phyloP scores from a whole-genome alignment of 176 grass and related monocot species.

The Pontederia crassipes region DNA sequence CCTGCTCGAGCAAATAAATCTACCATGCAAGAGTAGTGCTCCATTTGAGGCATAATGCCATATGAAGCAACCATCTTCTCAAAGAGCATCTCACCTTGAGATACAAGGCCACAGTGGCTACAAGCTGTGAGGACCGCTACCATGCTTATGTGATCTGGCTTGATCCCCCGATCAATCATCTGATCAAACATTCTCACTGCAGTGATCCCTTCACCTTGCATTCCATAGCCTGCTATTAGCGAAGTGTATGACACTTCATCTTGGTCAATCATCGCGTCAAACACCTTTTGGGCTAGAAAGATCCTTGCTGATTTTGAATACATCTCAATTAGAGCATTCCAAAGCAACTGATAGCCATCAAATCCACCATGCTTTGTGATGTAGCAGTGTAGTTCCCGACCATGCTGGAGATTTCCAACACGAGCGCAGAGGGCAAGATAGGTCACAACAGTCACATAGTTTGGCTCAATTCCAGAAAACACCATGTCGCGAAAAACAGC shows the following conservation, averaged over 20 bases:
- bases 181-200: slow-evolving; percentile 32
- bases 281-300: slow-evolving; percentile 36
- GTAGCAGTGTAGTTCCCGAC: slow-evolving; percentile 48
- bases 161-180: slow-evolving; percentile 42
- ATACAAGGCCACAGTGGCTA: slow-evolving; percentile 55
- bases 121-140: slow-evolving; percentile 56
- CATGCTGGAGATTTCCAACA: slow-evolving; percentile 52
- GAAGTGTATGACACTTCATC: slow-evolving; percentile 60
- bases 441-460: slow-evolving; percentile 60
- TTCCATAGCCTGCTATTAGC: slow-evolving; percentile 49
- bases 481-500: slow-evolving; percentile 40
- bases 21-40: slow-evolving; percentile 35
- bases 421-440: slow-evolving; percentile 54
- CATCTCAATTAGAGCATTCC: slow-evolving; percentile 56
- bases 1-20: slow-evolving; percentile 49
- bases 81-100: slow-evolving; percentile 45
- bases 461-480: slow-evolving; percentile 30
- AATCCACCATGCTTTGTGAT: slow-evolving; percentile 47
- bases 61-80: slow-evolving; percentile 39
- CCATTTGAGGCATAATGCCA: slow-evolving; percentile 41
- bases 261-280: slow-evolving; percentile 40
- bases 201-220: slow-evolving; percentile 47
- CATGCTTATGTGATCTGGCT: slow-evolving; percentile 49
- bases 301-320: slow-evolving; percentile 50
- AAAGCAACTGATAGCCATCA: slow-evolving; percentile 35